Evolutionary conservation across 2,329 filamentous ascomycete species (phyloP).

Genomic region (Diaporthe sp.): DNA sequence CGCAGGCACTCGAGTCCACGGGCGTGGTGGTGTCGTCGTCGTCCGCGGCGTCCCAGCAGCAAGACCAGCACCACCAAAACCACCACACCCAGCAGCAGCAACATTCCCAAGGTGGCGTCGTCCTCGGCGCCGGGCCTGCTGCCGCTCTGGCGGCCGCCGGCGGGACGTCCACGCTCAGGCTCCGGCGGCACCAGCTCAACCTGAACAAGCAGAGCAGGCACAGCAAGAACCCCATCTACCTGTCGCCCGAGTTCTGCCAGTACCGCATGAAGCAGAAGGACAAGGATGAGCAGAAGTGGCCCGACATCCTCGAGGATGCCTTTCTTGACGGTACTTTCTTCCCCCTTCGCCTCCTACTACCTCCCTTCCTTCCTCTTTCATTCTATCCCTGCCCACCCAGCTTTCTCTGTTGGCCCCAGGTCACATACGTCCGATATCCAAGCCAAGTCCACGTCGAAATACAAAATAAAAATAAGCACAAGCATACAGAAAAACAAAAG

Average conservation of each 20-base stretch:
- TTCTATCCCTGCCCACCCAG: neutral
- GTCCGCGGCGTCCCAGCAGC: conserved; percentile 43
- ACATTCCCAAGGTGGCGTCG: neutral
- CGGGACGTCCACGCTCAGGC: conserved; percentile 38
- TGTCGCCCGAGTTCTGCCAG: conserved; percentile 71
- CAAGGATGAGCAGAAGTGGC: conserved; percentile 71
- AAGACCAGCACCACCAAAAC: conserved; percentile 20
- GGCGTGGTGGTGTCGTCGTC: neutral
- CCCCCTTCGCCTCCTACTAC: neutral
- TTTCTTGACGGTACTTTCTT: conserved; percentile 71
- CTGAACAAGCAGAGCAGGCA: conserved; percentile 47
- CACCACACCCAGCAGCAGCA: conserved; percentile 44
- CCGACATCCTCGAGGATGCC: conserved; percentile 71
- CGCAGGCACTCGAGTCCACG: conserved; percentile 62
- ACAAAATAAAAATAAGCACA: neutral
- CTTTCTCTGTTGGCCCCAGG: neutral
- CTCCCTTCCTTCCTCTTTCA: neutral
- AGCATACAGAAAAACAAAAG: neutral
- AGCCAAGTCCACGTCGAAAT: neutral
- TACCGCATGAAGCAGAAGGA: conserved; percentile 74
- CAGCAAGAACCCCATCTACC: conserved; percentile 68
- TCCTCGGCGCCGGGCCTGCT: neutral
- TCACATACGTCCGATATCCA: neutral
- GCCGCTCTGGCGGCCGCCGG: neutral
- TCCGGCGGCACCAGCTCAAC: conserved; percentile 45